Percentiles rank a stretch among this genome's conserved stretches.
Evolutionary conservation across 257 asterid genomes (phyloP).

Genomic region (Plantago ovata): DNA sequence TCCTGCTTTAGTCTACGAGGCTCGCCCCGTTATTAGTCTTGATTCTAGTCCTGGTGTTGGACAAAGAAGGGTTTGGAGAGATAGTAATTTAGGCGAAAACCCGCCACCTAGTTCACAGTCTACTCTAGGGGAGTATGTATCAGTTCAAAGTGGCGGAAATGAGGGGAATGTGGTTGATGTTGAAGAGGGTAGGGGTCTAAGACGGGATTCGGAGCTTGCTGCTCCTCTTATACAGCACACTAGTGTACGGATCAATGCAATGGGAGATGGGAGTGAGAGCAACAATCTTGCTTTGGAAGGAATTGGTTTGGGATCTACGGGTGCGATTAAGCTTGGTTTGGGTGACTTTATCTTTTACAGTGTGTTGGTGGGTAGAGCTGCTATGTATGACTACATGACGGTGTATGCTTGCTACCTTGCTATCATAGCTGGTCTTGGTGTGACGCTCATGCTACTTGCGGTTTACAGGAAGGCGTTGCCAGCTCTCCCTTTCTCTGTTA

Average conservation of each 20-base stretch:
- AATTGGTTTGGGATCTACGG: conserved; percentile 83
- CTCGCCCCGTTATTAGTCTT: conserved; percentile 51
- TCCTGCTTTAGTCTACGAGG: conserved; percentile 99
- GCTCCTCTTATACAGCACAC: conserved; percentile 71
- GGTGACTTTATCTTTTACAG: conserved; percentile 97
- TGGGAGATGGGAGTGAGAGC: conserved; percentile 43
- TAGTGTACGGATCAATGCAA: conserved; percentile 43
- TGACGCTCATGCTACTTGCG: conserved; percentile 82
- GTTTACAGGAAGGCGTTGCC: conserved; percentile 90
- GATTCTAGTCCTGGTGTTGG: conserved; percentile 30
- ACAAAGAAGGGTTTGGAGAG: conserved; percentile 83
- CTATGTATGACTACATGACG: conserved; percentile 92
- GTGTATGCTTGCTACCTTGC: conserved; percentile 98
- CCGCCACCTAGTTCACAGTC: conserved; percentile 14
- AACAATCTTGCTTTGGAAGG: conserved; percentile 57
- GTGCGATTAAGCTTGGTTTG: conserved; percentile 92
- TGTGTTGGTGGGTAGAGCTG: conserved; percentile 92
- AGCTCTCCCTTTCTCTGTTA: conserved; percentile 82
- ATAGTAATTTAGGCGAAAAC: conserved; percentile 24
- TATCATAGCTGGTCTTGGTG: conserved; percentile 86
- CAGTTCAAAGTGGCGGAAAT: conserved; percentile 18
- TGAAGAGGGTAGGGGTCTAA: conserved; percentile 40
- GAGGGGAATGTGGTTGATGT: conserved; percentile 37
- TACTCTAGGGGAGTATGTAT: background rate
- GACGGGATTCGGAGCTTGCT: conserved; percentile 53